Evolutionary conservation across 768 basidiomycete species (phyloP), one percentile per base, ranked within the genome.

Genomic region (Panaeolus papilionaceus): DNA sequence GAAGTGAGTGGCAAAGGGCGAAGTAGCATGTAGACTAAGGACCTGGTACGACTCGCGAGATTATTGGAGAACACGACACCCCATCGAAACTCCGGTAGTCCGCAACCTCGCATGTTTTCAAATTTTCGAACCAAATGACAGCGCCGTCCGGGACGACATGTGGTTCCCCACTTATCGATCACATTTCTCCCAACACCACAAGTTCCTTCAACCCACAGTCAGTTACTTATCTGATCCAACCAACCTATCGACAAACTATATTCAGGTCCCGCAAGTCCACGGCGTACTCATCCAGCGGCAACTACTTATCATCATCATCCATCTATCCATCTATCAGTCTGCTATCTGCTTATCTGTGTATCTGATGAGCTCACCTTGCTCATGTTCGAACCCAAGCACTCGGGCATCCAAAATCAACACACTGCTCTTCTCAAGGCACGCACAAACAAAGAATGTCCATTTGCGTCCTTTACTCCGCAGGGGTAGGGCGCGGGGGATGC

Each of bases 361-460:
- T 44, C 28, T 58, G 26, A 58, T 33, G 28, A 4, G 6, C 28
- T 33, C 20, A 58, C 20, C n/a, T 10, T 51, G 20, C n/a, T 18
- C 45, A 47, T 16, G 54, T 33, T 33, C 54, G 10, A 58, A 58
- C 10, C 11, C 11, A 33, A 33, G 20, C 33, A 9, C 54, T 44
- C 14, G 16, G 5, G 18, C 16, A 14, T 44, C 42, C 42, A 44
- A 44, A 44, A 44, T 44, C 42, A 44, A 44, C 16, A 18, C 14
- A 16, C 42, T 18, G n/a, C 9, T 51, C 47, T 23, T 51, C 20
- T 51, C 54, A 58, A 58, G 54, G 54, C 54, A 58, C 54, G 12
- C 16, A 51, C 54, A 58, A 58, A 58, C 54, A 58, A 58, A 58
- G 54, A 7, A 58, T 28, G 14, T 58, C 54, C 54, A 58, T 58